These are phyloP conservation scores for Butyriboletus loyo DNA, from an alignment of 768 basidiomycete species.

Conservation along the genomic window DNA sequence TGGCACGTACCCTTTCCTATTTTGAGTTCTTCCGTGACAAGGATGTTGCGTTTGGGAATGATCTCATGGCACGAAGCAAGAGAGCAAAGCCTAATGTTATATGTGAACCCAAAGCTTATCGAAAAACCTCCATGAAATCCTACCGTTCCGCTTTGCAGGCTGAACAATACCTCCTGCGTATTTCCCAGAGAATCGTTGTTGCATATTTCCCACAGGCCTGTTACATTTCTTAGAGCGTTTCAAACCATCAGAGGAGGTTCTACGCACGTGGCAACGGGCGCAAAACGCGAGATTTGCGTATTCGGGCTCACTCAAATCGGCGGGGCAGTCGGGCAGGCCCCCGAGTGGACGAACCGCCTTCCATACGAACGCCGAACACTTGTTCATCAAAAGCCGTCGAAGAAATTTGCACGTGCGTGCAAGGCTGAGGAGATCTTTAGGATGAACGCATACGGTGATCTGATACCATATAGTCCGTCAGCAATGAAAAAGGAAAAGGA, in stretches of 20 bases:
- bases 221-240: neutral
- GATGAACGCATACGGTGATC: constrained; percentile 39
- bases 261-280: constrained; percentile 14
- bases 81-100: neutral
- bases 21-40: neutral
- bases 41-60: neutral
- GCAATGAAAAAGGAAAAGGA: neutral
- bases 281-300: constrained; percentile 40
- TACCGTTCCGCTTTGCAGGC: neutral
- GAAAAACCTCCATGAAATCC: neutral
- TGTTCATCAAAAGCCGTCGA: constrained; percentile 34
- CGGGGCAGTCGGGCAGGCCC: constrained; percentile 40
- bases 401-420: constrained; percentile 38
- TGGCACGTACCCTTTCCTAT: neutral
- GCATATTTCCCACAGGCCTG: neutral
- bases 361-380: constrained; percentile 27
- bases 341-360: constrained; percentile 27
- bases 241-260: neutral
- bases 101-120: neutral
- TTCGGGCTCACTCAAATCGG: constrained; percentile 41
- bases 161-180: neutral
- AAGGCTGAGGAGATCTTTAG: constrained; percentile 25
- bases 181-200: neutral
- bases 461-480: constrained; percentile 6
- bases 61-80: neutral